Evolutionary conservation across 1,284 basidiomycete genomes (phyloP), one percentile per base, ranked within the genome.

Genomic region (Volvariella surrecta): DNA sequence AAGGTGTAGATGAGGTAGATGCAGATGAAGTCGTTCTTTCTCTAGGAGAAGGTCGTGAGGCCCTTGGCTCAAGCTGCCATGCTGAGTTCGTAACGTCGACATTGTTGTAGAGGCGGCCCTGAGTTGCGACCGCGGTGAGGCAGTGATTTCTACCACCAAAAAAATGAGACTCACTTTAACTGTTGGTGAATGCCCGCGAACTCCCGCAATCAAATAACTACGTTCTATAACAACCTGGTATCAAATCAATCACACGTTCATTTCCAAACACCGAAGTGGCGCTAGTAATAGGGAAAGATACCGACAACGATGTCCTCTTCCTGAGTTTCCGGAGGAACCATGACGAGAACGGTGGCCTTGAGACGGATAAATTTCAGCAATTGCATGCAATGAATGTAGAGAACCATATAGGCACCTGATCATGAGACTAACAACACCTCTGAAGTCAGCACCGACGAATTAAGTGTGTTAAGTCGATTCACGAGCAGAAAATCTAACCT

Each of bases 61-160:
- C 59, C 21, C 71, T 73, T n/a, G 79, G 75, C 56, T 88, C 85
- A 18, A 89, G 73, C 54, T 86, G 82, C 85, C 85, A 88, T 17
- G 76, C 66, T 1, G 82, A 86, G 37, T 67, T 75, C 9, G 68
- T 54, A 2, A 70, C 70, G 57, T 84, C 77, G 40, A 88, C 71
- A 42, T 67, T 67, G 49, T 76, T 76, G 51, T 87, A 88, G 16
- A 86, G 63, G 30, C 74, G 74, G 35, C 84, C 84, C 85, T 88
- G n/a, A 19, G 34, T 16, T 16, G 34, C 34, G 9, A 13, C 37
- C 28, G 41, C 21, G 11, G 52, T 30, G 13, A 24, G 31, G 22
- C 31, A 9, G 31, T 37, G 37, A 18, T 9, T 11, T 19, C n/a
- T 28, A 2, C 17, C 8, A 19, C 21, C 24, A 44, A 6, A 19